Conservation (phyloP, 441 rosid genomes). For the Rhodomyrtus psidioides region DNA sequence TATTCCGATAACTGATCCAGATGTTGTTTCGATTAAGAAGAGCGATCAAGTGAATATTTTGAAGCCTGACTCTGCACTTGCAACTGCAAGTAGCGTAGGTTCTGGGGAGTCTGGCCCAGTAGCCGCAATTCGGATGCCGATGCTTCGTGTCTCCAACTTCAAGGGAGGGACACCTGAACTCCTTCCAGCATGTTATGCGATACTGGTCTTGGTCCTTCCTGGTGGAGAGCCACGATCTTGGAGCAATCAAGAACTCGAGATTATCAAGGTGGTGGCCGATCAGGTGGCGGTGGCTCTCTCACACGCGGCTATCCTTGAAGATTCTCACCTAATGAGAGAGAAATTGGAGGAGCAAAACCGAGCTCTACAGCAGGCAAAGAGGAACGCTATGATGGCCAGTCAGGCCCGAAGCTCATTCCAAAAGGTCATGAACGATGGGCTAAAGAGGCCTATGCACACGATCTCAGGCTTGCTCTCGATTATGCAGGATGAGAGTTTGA, state of each 20-base stretch:
- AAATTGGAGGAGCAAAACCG: conserved; percentile 83
- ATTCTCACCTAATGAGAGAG: conserved; percentile 92
- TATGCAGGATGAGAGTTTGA: conserved; percentile 59
- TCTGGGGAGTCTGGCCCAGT: conserved; percentile 51
- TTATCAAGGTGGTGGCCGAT: conserved; percentile 90
- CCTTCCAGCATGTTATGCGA: conserved; percentile 59
- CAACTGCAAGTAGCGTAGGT: conserved; percentile 53
- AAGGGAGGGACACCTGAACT: conserved; percentile 89
- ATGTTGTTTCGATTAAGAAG: conserved; percentile 48
- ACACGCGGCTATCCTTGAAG: conserved; percentile 95
- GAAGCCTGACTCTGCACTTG: conserved; percentile 47
- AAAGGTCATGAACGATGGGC: conserved; percentile 85
- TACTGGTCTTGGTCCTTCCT: conserved; percentile 82
- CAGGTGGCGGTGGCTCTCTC: conserved; percentile 97
- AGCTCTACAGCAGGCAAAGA: conserved; percentile 59
- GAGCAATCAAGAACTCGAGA: conserved; percentile 80
- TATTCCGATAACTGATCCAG: conserved; percentile 61
- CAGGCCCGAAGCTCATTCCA: conserved; percentile 73
- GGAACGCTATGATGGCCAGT: conserved; percentile 82
- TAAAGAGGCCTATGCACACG: conserved; percentile 94
- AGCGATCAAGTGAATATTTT: conserved; percentile 64
- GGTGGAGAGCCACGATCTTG: conserved; percentile 61
- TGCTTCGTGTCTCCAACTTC: conserved; percentile 78
- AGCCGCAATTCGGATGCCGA: conserved; percentile 95
- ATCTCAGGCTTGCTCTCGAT: conserved; percentile 72